These are phyloP conservation scores for Colletotrichum lindemuthianum DNA, from an alignment of 2,329 filamentous ascomycete genomes.

Conservation along the genomic window DNA sequence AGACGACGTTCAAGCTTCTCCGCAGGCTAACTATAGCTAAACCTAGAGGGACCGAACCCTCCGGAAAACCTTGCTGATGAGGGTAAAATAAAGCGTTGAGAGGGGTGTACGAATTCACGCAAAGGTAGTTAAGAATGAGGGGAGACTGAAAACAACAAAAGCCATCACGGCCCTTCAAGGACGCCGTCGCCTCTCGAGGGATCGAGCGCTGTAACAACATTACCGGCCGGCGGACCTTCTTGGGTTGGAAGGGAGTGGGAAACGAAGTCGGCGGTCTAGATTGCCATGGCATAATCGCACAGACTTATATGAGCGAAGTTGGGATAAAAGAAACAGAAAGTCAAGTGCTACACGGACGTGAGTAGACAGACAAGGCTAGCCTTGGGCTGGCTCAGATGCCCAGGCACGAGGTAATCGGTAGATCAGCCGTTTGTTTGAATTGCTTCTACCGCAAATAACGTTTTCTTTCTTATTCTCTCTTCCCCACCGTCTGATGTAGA, in stretches of 20 bases:
- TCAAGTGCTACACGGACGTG: background rate
- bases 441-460: no score
- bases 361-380: no score
- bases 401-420: no score
- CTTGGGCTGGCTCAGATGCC: no score
- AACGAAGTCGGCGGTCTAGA: background rate
- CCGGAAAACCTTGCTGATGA: no score
- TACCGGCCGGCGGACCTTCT: background rate
- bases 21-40: no score
- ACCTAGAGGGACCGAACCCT: no score
- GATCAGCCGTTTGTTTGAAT: no score
- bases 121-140: constrained; percentile 8
- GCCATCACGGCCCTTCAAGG: constrained; percentile 20
- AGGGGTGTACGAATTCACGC: background rate
- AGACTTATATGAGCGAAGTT: background rate
- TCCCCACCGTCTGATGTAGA: no score
- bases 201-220: background rate
- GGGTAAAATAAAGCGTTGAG: background rate
- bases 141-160: constrained; percentile 18
- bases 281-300: constrained; percentile 7
- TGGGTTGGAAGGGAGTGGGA: background rate
- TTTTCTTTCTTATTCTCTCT: no score
- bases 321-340: background rate
- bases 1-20: no score
- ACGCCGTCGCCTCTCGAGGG: constrained; percentile 12